Conservation (phyloP, 805 yeast genomes). For the Lachancea sp. region DNA sequence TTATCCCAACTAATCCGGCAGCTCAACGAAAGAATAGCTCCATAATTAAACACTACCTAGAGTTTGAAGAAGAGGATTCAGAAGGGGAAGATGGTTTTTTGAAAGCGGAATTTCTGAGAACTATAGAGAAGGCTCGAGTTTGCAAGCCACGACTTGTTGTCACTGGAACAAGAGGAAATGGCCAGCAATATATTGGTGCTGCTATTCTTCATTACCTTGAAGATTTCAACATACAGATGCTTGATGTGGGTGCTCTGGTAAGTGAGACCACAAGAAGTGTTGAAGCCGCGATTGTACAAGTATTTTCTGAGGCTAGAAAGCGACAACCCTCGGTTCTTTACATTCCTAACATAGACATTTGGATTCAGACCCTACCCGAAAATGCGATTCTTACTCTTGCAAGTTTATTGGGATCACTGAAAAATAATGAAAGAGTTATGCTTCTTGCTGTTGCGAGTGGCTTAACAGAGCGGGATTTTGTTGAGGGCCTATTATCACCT, state of each 20-base stretch:
- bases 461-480: constrained; percentile 42
- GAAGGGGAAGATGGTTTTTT: constrained; percentile 38
- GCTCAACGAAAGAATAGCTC: constrained; percentile 21
- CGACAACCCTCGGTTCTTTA: constrained; percentile 83
- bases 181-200: constrained; percentile 77
- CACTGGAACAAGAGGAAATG: constrained; percentile 70
- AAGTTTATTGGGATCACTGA: constrained; percentile 60
- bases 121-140: constrained; percentile 52
- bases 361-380: constrained; percentile 62
- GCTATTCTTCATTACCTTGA: constrained; percentile 80
- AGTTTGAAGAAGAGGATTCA: constrained; percentile 30
- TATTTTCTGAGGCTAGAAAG: constrained; percentile 79
- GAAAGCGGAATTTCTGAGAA: constrained; percentile 53
- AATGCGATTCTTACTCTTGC: constrained; percentile 67
- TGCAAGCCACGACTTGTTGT: constrained; percentile 78
- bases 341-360: constrained; percentile 75
- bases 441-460: constrained; percentile 66
- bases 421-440: constrained; percentile 66
- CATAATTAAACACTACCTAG: constrained; percentile 30
- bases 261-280: constrained; percentile 76
- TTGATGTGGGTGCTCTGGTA: constrained; percentile 72
- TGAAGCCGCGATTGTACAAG: constrained; percentile 77
- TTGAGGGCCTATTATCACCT: constrained; percentile 23
- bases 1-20: constrained; percentile 48
- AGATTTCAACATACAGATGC: constrained; percentile 80